Conservation (phyloP, 2,329 filamentous ascomycete species). For the Fusarium tjaetaba region DNA sequence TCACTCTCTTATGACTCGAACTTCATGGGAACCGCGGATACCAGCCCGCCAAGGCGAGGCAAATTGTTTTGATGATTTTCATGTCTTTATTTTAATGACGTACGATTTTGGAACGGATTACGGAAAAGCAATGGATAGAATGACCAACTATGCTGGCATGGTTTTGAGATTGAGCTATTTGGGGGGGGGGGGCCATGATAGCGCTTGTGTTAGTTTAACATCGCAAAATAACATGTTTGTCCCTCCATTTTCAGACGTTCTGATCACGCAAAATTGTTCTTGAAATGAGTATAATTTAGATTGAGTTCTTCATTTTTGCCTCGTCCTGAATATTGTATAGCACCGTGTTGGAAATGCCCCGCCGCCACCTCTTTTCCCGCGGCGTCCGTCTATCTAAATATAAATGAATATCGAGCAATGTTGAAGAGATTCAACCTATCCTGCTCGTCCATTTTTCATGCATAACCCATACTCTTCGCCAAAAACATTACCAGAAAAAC, state of each 20-base stretch:
- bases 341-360: constrained; percentile 9
- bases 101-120: constrained; percentile 9
- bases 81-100: constrained; percentile 25
- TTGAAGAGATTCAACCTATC: background rate
- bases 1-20: constrained; percentile 10
- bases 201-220: background rate
- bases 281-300: background rate
- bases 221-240: background rate
- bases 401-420: background rate
- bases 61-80: constrained; percentile 35
- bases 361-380: constrained; percentile 2
- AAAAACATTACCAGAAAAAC: background rate
- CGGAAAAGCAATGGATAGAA: constrained; percentile 21
- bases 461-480: background rate
- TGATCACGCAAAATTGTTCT: background rate
- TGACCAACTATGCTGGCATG: constrained; percentile 37
- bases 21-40: constrained; percentile 23
- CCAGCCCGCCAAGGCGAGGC: constrained; percentile 6
- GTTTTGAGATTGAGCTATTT: constrained; percentile 18
- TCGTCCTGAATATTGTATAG: constrained; percentile 5
- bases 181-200: background rate
- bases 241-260: background rate
- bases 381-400: constrained; percentile 24
- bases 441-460: constrained; percentile 9
- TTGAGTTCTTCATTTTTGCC: constrained; percentile 1